Conservation (phyloP, 805 yeast species). For the Yarrowia sp. region DNA sequence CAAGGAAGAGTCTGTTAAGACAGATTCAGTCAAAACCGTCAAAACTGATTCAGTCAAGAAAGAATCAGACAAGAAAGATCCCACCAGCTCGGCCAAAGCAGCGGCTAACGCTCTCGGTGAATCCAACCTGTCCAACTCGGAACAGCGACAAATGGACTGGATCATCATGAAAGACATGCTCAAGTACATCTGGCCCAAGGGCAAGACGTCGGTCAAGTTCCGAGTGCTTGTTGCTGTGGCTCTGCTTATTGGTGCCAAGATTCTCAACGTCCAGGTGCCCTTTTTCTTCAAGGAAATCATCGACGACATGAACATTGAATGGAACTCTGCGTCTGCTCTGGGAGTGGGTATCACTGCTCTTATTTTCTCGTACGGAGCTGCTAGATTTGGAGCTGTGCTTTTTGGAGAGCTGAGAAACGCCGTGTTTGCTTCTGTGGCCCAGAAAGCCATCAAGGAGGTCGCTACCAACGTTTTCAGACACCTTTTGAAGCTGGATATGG, state of each 20-base stretch:
- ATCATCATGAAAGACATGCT: slow-evolving; percentile 33
- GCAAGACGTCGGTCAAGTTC: slow-evolving; percentile 44
- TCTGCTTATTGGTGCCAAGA: slow-evolving; percentile 72
- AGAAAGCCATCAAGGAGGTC: slow-evolving; percentile 84
- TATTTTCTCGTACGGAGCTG: slow-evolving; percentile 85
- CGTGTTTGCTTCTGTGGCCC: slow-evolving; percentile 92
- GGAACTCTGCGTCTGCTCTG: slow-evolving; percentile 63
- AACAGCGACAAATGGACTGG: slow-evolving; percentile 22
- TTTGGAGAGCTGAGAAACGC: slow-evolving; percentile 96
- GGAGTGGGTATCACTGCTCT: slow-evolving; percentile 62
- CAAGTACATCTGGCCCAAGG: slow-evolving; percentile 41
- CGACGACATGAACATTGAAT: slow-evolving; percentile 89
- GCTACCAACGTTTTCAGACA: slow-evolving; percentile 85
- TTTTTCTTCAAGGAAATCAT: slow-evolving; percentile 85
- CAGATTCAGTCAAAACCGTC: no score
- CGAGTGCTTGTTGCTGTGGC: slow-evolving; percentile 75
- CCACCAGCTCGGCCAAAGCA: not conserved
- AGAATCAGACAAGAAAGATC: no score
- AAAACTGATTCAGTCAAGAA: no score
- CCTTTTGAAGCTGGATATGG: slow-evolving; percentile 75
- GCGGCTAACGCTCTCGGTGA: not conserved
- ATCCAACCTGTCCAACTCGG: not conserved
- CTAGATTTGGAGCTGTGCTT: slow-evolving; percentile 89
- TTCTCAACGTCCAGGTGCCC: slow-evolving; percentile 93
- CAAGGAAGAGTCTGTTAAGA: no score